Evolutionary conservation across 2,329 filamentous ascomycete species (phyloP), one percentile per base, ranked within the genome.

Genomic region (Phyllosticta paracitricarpa): DNA sequence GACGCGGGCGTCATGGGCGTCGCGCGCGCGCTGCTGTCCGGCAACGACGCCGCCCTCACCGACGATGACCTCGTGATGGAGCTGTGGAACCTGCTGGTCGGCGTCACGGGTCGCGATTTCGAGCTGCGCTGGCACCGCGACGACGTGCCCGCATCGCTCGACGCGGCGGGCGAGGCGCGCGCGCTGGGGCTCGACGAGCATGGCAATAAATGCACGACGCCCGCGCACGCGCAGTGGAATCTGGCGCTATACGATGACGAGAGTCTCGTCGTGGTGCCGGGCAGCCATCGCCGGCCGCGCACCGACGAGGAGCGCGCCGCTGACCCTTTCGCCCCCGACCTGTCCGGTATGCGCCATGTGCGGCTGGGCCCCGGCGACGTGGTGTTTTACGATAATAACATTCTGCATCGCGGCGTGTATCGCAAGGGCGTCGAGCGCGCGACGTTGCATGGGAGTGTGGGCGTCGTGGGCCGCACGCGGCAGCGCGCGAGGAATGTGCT

Each of bases 351-450:
- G 77, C 69, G 86, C 14, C 75, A 82, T 3, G 89, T 95, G 17
- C 70, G 78, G 69, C 77, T 95, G 64, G 76, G 82, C 64, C 81
- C 89, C 0, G 91, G 91, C 0, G 91, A 96, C 73, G 84, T 88
- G 17, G 89, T 89, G 52, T 96, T 96, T 68, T 96, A 96, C 71
- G 86, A 96, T 73, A 95, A 92, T 70, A 95, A 96, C 72, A 95
- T 96, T 65, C 72, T 95, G 64, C 88, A 91, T 69, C 78, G 88
- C 3, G 88, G 88, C 1, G 83, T 83, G 28, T 91, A 91, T 71
- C 76, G 81, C 65, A 73, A 75, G 12, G 67, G 51, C 1, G 81
- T 77, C 66, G 85, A 89, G 74, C 76, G 88, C 25, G 81, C 87
- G 79, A 90, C 87, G 63, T 73, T 91, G 68, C 88, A 91, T 72